Base-by-base conservation (phyloP, 108 stramenopile species). In the Skeletonema potamos region DNA sequence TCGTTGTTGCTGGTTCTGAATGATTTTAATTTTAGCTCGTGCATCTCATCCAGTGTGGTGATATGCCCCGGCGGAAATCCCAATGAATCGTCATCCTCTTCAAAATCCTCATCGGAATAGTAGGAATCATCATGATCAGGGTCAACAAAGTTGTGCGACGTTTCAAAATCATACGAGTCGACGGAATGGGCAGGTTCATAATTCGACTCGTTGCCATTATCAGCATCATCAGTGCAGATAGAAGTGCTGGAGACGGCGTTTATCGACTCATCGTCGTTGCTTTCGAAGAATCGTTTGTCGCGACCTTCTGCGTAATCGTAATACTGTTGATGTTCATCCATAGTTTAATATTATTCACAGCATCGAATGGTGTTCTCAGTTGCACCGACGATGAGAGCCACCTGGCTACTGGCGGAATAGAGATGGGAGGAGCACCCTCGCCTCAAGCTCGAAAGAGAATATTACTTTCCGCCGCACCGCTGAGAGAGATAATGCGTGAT, bases 31-130 rank as follows among this genome's bases (percentile, higher is more conserved):
- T 62, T 28, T 6, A 71, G 13, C 17, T 30, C 48, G 24, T 71
- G 58, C 60, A 71, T 37, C 32, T 81, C 73, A 12, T 68, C 59
- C 15, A 81, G 36, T 1, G 56, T 51, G 1, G 68, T 74, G 57
- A 74, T 64, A 26, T 81, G 68, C 2, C 80, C 80, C 11, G 80
- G 80, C 24, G 80, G 80, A 56, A 81, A 81, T 27, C 72, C 79
- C 27, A 72, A n/a, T 13, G 68, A 67, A 0, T 55, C 57, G 24
- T 74, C 67, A 8, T 81, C 79, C 6, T 69, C 72, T 0, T 58
- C 29, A 15, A 24, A 18, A 7, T 56, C 37, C 2, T 73, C 56
- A 41, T 58, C 41, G 6, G 48, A 29, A 43, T 18, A 17, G 4
- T 72, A 29, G 28, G 61, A 30, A 6, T 48, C 33, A 17, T 66